Conservation (phyloP, 2,329 filamentous ascomycete species). For the Exophiala lecanii-corni region DNA sequence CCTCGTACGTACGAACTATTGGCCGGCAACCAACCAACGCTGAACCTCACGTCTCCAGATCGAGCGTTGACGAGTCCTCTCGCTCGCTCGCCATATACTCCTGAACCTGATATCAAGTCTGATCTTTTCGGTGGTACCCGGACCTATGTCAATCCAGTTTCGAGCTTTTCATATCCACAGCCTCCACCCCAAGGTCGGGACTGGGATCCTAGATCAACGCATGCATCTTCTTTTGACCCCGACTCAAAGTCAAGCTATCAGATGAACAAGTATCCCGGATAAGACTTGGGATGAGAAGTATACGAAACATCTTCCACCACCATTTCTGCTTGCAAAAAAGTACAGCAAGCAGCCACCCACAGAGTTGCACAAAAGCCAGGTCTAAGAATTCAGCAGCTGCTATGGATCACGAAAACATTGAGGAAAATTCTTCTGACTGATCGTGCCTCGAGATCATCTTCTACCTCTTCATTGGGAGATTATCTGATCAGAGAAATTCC, state of each 20-base stretch:
- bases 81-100: slow-evolving; percentile 24
- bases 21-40: slow-evolving; percentile 22
- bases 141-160: slow-evolving; percentile 43
- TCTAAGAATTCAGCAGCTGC: too few species aligned
- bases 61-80: slow-evolving; percentile 25
- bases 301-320: too few species aligned
- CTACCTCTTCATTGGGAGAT: too few species aligned
- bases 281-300: not conserved
- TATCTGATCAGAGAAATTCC: too few species aligned
- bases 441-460: too few species aligned
- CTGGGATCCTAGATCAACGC: slow-evolving; percentile 22
- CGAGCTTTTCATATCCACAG: slow-evolving; percentile 47
- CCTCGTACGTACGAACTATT: slow-evolving; percentile 78
- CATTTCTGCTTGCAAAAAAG: too few species aligned
- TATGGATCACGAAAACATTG: too few species aligned
- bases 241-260: not conserved
- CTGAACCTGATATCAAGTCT: slow-evolving; percentile 22
- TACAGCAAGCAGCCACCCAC: too few species aligned
- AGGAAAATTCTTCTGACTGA: too few species aligned
- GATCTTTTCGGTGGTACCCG: slow-evolving; percentile 42
- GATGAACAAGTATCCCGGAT: not conserved
- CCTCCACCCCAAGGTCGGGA: slow-evolving; percentile 32
- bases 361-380: too few species aligned
- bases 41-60: slow-evolving; percentile 29
- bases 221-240: slow-evolving; percentile 9